Evolutionary conservation across 2,329 filamentous ascomycete genomes (phyloP).

Genomic region (Aureobasidium subglaciale): DNA sequence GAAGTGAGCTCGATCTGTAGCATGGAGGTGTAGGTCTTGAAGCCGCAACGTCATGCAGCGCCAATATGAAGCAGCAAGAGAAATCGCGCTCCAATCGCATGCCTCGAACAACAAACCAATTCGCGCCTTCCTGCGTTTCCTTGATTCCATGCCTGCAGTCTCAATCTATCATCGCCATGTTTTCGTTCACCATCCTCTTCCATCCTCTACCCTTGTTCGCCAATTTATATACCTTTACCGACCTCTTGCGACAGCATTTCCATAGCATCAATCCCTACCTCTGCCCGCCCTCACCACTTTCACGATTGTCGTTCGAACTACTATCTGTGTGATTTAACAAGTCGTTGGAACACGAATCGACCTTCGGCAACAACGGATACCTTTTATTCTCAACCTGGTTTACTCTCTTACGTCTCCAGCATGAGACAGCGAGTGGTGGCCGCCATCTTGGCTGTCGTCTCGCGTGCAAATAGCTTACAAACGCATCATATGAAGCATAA

Average conservation of each 20-base stretch:
- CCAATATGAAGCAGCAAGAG: conserved; percentile 1
- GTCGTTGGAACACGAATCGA: too few species aligned
- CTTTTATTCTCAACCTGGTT: too few species aligned
- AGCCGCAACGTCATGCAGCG: conserved; percentile 11
- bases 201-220: neutral
- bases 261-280: neutral
- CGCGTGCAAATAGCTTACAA: conserved; percentile 18
- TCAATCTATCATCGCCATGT: neutral
- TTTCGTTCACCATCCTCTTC: neutral
- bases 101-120: neutral
- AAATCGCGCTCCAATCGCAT: conserved; percentile 1
- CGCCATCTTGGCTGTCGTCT: neutral
- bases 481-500: conserved; percentile 26
- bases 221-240: neutral
- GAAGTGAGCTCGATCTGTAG: neutral
- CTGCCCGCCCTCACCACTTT: neutral
- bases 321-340: neutral
- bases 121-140: conserved; percentile 7
- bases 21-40: neutral
- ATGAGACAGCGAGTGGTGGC: conserved; percentile 4
- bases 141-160: neutral
- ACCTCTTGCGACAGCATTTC: neutral
- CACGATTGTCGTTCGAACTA: neutral
- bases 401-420: neutral
- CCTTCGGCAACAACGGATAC: too few species aligned